A percentile compares a stretch with the other conserved stretches of the same genome.
Evolutionary conservation across 257 asterid species (phyloP).

Genomic region (Phtheirospermum japonicum): DNA sequence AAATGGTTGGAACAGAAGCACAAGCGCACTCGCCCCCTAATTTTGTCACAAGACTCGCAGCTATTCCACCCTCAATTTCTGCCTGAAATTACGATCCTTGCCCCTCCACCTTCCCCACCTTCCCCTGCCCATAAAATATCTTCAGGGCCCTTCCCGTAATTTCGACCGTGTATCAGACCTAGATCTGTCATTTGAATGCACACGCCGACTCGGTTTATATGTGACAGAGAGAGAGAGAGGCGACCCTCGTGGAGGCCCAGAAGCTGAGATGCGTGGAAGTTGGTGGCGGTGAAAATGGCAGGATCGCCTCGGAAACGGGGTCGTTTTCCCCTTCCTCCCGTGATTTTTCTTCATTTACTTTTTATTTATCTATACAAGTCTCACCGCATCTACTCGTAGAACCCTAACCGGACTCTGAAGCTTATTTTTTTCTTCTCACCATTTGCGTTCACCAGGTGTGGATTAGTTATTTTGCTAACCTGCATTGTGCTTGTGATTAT

Average conservation of each 20-base stretch:
- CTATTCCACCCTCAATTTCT: too few relatives aligned
- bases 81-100: too few relatives aligned
- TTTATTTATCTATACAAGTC: neutral
- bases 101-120: too few relatives aligned
- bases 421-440: neutral
- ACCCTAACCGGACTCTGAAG: conserved; percentile 27
- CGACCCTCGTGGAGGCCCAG: conserved; percentile 46
- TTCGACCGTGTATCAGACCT: neutral
- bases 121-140: too few relatives aligned
- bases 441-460: conserved; percentile 29
- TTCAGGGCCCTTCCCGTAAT: too few relatives aligned
- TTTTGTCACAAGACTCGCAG: too few relatives aligned
- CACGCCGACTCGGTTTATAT: conserved; percentile 8
- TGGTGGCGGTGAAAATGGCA: conserved; percentile 52
- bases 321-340: conserved; percentile 25
- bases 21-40: too few relatives aligned
- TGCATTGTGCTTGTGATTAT: conserved; percentile 32
- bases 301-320: conserved; percentile 45
- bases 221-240: conserved; percentile 3
- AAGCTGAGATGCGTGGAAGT: conserved; percentile 61
- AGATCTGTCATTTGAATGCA: conserved; percentile 23
- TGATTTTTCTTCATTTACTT: conserved; percentile 11
- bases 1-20: too few relatives aligned
- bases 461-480: conserved; percentile 17
- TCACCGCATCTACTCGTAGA: conserved; percentile 21